Evolutionary conservation across 768 basidiomycete genomes (phyloP).

Genomic region (Leccinum disarticulatum): DNA sequence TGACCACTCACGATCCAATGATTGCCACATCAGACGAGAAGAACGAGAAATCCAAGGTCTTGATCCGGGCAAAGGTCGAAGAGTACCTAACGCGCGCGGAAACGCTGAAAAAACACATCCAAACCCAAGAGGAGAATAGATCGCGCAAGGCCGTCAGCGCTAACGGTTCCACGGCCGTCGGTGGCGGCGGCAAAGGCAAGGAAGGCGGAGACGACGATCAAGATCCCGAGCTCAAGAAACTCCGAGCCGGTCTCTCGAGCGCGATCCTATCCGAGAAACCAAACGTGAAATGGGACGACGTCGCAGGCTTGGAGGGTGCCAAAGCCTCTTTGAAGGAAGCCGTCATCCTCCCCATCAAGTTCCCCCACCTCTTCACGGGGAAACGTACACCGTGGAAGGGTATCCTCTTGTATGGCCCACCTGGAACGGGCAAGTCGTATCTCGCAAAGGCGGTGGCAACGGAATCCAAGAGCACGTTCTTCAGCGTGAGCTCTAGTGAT

Average conservation of each 20-base stretch:
- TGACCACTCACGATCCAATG: conserved; percentile 6
- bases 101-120: conserved; percentile 82
- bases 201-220: conserved; percentile 61
- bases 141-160: conserved; percentile 49
- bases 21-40: conserved; percentile 56
- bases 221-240: conserved; percentile 94
- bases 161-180: conserved; percentile 42
- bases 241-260: conserved; percentile 83
- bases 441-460: conserved; percentile 98
- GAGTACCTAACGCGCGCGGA: conserved; percentile 94
- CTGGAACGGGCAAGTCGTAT: conserved; percentile 96
- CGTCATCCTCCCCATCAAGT: conserved; percentile 99
- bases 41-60: conserved; percentile 86
- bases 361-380: conserved; percentile 97
- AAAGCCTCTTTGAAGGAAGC: conserved; percentile 97
- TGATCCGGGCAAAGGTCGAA: conserved; percentile 85
- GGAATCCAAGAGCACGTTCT: conserved; percentile 99
- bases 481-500: conserved; percentile 92
- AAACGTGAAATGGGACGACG: conserved; percentile 97
- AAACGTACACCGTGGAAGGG: conserved; percentile 98
- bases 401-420: conserved; percentile 94
- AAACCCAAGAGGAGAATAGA: conserved; percentile 55
- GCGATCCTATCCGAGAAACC: conserved; percentile 94
- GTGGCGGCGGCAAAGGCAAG: conserved; percentile 47
- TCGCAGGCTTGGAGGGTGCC: conserved; percentile 92